These are phyloP conservation scores for Phaeoacremonium minimum DNA, from an alignment of 2,329 filamentous ascomycete species.

Conservation along the genomic window DNA sequence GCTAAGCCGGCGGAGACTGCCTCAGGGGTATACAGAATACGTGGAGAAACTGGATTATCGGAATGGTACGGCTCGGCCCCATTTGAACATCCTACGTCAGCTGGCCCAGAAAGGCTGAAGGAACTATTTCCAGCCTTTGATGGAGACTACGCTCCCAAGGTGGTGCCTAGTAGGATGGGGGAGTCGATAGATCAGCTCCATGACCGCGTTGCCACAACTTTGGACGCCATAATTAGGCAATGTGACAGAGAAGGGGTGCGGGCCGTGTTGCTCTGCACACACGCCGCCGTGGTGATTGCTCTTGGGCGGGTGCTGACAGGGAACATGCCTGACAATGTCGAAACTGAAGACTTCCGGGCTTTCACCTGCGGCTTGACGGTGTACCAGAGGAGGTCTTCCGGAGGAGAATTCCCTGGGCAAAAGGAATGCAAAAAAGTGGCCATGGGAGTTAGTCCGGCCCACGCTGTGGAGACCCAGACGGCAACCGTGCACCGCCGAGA, in stretches of 20 bases:
- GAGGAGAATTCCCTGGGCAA: too few relatives aligned
- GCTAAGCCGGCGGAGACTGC: conserved; percentile 2
- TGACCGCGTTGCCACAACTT: conserved; percentile 67
- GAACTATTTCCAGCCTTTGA: conserved; percentile 64
- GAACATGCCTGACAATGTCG: conserved; percentile 64
- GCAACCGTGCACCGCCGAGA: too few relatives aligned
- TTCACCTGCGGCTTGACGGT: conserved; percentile 79
- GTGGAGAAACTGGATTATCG: conserved; percentile 56
- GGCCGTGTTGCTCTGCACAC: conserved; percentile 76
- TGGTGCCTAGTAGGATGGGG: conserved; percentile 67
- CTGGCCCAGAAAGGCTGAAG: conserved; percentile 57
- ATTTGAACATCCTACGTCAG: conserved; percentile 81
- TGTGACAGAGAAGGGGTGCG: conserved; percentile 68
- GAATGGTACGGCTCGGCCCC: conserved; percentile 91
- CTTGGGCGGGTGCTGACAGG: conserved; percentile 81
- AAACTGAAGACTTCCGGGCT: conserved; percentile 75
- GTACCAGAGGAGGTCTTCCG: conserved; percentile 42
- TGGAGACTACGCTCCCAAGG: conserved; percentile 52
- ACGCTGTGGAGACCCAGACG: conserved; percentile 5
- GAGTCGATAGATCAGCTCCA: conserved; percentile 80
- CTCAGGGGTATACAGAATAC: conserved; percentile 31
- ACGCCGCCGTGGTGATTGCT: conserved; percentile 86
- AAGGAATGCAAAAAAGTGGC: too few relatives aligned
- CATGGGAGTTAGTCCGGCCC: too few relatives aligned
- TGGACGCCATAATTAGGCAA: conserved; percentile 66